phyloP scores from a whole-genome alignment of 352 stramenopile species.

The Phytopythium kandeliae region DNA sequence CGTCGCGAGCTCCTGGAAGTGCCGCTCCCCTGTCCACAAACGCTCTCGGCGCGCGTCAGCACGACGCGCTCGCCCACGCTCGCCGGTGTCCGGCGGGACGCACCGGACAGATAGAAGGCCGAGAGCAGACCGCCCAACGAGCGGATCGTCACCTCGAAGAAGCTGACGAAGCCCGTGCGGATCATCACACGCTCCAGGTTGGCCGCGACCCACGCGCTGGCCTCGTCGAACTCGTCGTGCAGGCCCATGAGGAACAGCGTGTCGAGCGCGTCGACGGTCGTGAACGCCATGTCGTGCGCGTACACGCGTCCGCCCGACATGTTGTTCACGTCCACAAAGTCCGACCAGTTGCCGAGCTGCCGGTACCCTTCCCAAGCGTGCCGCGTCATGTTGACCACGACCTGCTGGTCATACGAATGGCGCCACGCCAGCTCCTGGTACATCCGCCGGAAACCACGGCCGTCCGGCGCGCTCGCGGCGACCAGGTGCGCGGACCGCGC shows the following conservation, averaged over 20 bases:
- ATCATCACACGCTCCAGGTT: slow-evolving; percentile 35
- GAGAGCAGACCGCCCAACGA: slow-evolving; percentile 51
- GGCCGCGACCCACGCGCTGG: slow-evolving; percentile 42
- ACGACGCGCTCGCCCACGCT: neutral
- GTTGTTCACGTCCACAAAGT: slow-evolving; percentile 28
- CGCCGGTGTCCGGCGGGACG: no score
- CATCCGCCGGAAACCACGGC: slow-evolving; percentile 8
- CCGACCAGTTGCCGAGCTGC: slow-evolving; percentile 24
- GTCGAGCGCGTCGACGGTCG: slow-evolving; percentile 57
- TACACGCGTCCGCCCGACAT: slow-evolving; percentile 21
- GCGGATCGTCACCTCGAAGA: slow-evolving; percentile 60
- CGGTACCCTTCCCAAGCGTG: slow-evolving; percentile 54
- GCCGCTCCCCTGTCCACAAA: slow-evolving; percentile 17
- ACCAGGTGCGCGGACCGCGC: neutral
- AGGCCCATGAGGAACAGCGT: slow-evolving; percentile 63
- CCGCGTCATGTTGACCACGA: slow-evolving; percentile 46
- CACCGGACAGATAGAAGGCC: slow-evolving; percentile 45
- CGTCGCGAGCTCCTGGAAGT: slow-evolving; percentile 37
- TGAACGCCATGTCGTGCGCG: slow-evolving; percentile 59
- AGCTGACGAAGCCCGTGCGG: slow-evolving; percentile 30
- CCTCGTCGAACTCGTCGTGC: slow-evolving; percentile 56
- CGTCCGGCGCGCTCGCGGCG: neutral
- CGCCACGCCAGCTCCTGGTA: slow-evolving; percentile 12
- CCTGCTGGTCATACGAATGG: slow-evolving; percentile 34
- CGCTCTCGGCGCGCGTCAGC: neutral